Evolutionary conservation across 148 eudicot species (phyloP), one percentile per base, ranked within the genome.

Genomic region (Diospyros kaki): DNA sequence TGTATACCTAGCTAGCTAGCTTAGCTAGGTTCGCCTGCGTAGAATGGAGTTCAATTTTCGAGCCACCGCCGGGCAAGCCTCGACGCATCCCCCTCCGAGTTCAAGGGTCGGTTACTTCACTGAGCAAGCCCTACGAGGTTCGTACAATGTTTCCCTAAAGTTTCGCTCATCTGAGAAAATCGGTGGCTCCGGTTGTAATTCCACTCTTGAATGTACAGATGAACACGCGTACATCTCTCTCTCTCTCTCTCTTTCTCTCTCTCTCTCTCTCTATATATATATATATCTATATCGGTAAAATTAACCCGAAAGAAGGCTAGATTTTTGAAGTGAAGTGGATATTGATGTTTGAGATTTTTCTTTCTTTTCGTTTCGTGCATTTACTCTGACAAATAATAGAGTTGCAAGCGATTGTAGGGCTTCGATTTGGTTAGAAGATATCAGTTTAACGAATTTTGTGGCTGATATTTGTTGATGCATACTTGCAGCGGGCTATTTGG

Each of bases 61-160:
- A 76, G 73, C 58, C 12, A 28, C 39, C 0, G 64, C 68, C 46
- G 41, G 53, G 41, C 73, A 54, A 39, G 56, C 56, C 3, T 60
- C 76, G 38, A 45, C 41, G 4, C 4, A 41, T 15, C 9, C n/a
- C 7, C 41, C 48, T 61, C 46, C 56, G 1, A 41, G 75, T 39
- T 6, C 71, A 4, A 59, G n/a, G 28, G 15, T 53, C 67, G 64
- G 72, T 38, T 73, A 53, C 59, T 74, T 73, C 58, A 38, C 74
- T 10, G 73, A 77, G 50, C 84, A 68, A 77, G 61, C 81, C 17
- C 50, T 15, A 28, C 61, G 69, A 66, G 76, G 83, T 80, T 1
- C 1, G 54, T 60, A 28, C 40, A 42, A 28, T 28, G 4, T 5
- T 2, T 28, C 55, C 28, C 10, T 40, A 11, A 50, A 50, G 38